Base-by-base conservation (phyloP, 2,329 filamentous ascomycete species). In the Huntiella moniliformis region DNA sequence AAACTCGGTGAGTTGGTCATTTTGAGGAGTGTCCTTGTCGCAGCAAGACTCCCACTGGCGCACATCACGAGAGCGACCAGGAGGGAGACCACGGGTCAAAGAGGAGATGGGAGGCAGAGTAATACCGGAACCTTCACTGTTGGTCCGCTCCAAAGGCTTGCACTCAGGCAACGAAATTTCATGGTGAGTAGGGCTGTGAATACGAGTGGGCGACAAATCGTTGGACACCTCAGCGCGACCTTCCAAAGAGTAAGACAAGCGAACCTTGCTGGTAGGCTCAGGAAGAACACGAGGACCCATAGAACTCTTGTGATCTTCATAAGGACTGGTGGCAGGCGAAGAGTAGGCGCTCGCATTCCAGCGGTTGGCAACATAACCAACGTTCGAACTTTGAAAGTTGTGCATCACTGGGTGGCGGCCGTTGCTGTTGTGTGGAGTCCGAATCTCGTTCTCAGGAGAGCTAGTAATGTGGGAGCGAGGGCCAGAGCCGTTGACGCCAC, bases 11-110 rank as follows among this genome's bases (percentile, higher is more conserved):
- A 94, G 65, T 28, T 45, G 47, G 33, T 49, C 47, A 53, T 85
- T 82, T 55, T 85, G 83, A 38, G 81, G 77, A 44, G 73, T 65
- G 53, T 91, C 82, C 5, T 79, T 77, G 57, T 93, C 84, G 55
- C 84, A 88, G 63, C 82, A 87, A 48, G 85, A 85, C 56, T 93
- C 84, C 88, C 88, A 95, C 5, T 81, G 82, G 43, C 86, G 77
- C 13, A 86, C 83, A 59, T 95, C 83, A 46, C 84, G 77, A 48
- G 87, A 94, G 47, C 88, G 74, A 46, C 83, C 83, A 15, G 71
- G 44, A 13, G 43, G 73, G 11, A 74, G 60, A n/a, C 64, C 60
- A 54, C 61, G 64, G 7, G 70, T 72, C 36, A 74, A 57, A 12
- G 65, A 61, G 4, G 70, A 70, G 49, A 73, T 70, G 42, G 71